Conservation (phyloP, 441 rosid genomes). For the Euphorbia celastroides region DNA sequence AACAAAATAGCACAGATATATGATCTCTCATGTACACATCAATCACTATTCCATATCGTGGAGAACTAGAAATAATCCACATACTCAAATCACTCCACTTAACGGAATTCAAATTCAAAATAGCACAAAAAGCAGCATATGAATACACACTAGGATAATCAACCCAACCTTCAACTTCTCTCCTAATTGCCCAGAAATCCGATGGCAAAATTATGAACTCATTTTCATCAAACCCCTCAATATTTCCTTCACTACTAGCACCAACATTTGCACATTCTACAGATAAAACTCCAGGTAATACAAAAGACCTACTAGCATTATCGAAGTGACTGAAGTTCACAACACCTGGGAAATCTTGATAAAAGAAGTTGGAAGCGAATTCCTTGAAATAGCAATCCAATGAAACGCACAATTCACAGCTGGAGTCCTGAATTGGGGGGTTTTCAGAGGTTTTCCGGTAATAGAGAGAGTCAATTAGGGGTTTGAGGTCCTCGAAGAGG, state of each 20-base stretch:
- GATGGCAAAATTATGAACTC: conserved; percentile 48
- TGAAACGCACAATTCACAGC: conserved; percentile 39
- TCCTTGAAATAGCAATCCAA: conserved; percentile 39
- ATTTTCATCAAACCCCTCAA: conserved; percentile 13
- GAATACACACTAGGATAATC: conserved; percentile 55
- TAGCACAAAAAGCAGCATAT: conserved; percentile 35
- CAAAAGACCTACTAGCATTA: conserved; percentile 26
- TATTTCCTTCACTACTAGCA: conserved; percentile 20
- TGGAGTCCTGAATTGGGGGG: conserved; percentile 17
- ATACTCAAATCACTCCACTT: conserved; percentile 32
- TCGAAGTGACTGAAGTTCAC: conserved; percentile 32
- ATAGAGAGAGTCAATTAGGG: conserved; percentile 28
- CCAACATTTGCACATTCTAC: conserved; percentile 49
- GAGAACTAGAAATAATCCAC: conserved; percentile 62
- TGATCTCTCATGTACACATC: conserved; percentile 72
- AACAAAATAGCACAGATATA: conserved; percentile 43
- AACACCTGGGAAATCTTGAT: conserved; percentile 53
- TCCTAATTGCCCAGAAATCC: conserved; percentile 43
- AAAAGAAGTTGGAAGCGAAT: conserved; percentile 46
- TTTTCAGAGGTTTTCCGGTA: conserved; percentile 36
- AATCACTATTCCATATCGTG: conserved; percentile 53
- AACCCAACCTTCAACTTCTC: conserved; percentile 63
- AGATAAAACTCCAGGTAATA: conserved; percentile 19
- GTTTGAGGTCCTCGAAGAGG: conserved; percentile 21
- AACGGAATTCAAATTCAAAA: conserved; percentile 29